Percentiles rank a stretch among this genome's conserved stretches.
phyloP scores from a whole-genome alignment of 2,329 filamentous ascomycete species.

The Metarhizium robertsii region DNA sequence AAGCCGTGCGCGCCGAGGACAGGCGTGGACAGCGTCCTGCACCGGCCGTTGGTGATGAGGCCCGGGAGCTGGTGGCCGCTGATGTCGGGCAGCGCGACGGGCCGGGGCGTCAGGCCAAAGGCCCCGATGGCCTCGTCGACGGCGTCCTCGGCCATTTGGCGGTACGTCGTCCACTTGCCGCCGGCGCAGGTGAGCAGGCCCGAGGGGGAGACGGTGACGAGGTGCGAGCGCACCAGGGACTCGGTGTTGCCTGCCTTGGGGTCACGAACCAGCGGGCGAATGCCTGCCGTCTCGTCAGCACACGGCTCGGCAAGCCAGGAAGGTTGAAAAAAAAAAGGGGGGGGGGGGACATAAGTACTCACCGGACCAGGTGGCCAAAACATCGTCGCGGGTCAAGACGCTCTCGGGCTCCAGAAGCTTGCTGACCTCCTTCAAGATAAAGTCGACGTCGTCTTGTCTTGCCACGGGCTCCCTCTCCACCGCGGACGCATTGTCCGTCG shows the following conservation, averaged over 20 bases:
- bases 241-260: constrained; percentile 75
- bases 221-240: constrained; percentile 73
- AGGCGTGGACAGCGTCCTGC: constrained; percentile 65
- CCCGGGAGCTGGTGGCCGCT: constrained; percentile 47
- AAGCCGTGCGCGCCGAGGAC: constrained; percentile 71
- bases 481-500: constrained; percentile 64
- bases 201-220: constrained; percentile 65
- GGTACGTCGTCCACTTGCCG: constrained; percentile 84
- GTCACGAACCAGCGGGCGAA: constrained; percentile 71
- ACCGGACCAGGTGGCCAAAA: constrained; percentile 74
- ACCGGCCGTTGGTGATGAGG: constrained; percentile 54
- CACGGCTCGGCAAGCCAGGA: background rate
- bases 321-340: too few relatives aligned
- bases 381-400: constrained; percentile 63
- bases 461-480: constrained; percentile 63
- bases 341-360: constrained; percentile 20
- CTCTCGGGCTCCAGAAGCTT: constrained; percentile 70
- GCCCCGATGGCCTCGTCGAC: constrained; percentile 67
- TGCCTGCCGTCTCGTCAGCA: constrained; percentile 28
- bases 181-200: constrained; percentile 73
- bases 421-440: constrained; percentile 71
- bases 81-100: constrained; percentile 50
- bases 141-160: constrained; percentile 79
- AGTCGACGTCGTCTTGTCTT: constrained; percentile 68
- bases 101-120: constrained; percentile 48